phyloP scores from a whole-genome alignment of 768 basidiomycete genomes.

The Lentinula boryana region DNA sequence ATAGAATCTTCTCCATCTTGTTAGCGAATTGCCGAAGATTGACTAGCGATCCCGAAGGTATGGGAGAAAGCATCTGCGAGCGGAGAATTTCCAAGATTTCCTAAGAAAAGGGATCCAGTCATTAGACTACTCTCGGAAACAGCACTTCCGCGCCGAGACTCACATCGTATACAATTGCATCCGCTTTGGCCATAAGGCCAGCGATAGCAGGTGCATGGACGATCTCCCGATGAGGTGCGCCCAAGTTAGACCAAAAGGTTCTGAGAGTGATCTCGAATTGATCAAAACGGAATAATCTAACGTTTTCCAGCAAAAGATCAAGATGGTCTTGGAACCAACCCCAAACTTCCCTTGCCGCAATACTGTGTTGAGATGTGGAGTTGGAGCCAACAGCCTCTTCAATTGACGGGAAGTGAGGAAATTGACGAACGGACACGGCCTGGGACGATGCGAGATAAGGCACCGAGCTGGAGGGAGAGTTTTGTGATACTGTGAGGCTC shows the following conservation, averaged over 20 bases:
- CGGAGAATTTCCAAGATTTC: slow-evolving; percentile 85
- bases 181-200: slow-evolving; percentile 82
- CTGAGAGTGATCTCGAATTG: slow-evolving; percentile 86
- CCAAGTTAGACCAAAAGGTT: slow-evolving; percentile 76
- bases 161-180: slow-evolving; percentile 89
- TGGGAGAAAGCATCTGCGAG: slow-evolving; percentile 76
- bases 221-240: slow-evolving; percentile 75
- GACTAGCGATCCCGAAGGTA: slow-evolving; percentile 59
- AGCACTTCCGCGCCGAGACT: slow-evolving; percentile 22
- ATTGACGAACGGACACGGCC: slow-evolving; percentile 62
- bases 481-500: slow-evolving; percentile 48
- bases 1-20: slow-evolving; percentile 88
- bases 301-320: slow-evolving; percentile 73
- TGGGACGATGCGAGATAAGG: slow-evolving; percentile 47
- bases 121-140: slow-evolving; percentile 7
- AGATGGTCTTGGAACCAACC: slow-evolving; percentile 89
- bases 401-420: slow-evolving; percentile 79
- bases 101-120: slow-evolving; percentile 30
- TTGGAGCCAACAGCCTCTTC: slow-evolving; percentile 77
- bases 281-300: slow-evolving; percentile 76
- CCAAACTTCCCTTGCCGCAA: slow-evolving; percentile 86
- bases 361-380: slow-evolving; percentile 69
- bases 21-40: slow-evolving; percentile 77
- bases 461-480: slow-evolving; percentile 44
- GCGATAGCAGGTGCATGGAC: slow-evolving; percentile 87